phyloP scores from a whole-genome alignment of 345 rosid genomes.

The Rhodamnia rubescens region DNA sequence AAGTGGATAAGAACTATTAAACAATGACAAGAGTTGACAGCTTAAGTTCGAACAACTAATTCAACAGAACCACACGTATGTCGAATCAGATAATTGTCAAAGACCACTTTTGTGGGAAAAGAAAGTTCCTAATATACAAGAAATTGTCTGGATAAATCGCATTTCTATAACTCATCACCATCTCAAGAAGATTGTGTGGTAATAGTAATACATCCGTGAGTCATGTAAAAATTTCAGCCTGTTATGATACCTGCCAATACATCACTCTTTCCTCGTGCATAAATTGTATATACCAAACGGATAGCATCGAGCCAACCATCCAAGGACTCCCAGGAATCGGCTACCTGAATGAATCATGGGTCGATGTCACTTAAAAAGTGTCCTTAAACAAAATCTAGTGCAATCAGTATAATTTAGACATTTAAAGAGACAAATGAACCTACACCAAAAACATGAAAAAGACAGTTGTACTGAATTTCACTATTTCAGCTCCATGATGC shows the following conservation, averaged over 20 bases:
- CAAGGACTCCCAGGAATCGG: conserved; percentile 90
- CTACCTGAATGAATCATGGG: conserved; percentile 44
- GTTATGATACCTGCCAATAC: conserved; percentile 88
- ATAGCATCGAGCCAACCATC: conserved; percentile 98
- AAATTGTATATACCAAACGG: conserved; percentile 81
- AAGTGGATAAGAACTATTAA: not conserved
- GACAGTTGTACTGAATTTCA: not conserved
- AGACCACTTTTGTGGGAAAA: not conserved
- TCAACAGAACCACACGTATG: not conserved
- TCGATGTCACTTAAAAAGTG: not conserved
- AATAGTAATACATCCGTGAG: not conserved
- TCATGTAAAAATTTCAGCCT: conserved; percentile 20
- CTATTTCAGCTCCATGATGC: not conserved
- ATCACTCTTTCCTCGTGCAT: conserved; percentile 84
- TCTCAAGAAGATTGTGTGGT: not conserved
- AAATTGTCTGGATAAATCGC: not conserved
- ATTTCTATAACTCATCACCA: not conserved
- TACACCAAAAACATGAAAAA: not conserved
- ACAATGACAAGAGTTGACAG: not conserved
- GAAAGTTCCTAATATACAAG: not conserved
- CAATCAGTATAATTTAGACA: not conserved
- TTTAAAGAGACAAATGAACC: not conserved
- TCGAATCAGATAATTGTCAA: not conserved
- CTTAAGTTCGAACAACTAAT: not conserved
- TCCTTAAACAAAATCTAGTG: not conserved